These are phyloP conservation scores for Groenewaldozyma sp. DNA, from an alignment of 1,139 yeast genomes.

Conservation along the genomic window DNA sequence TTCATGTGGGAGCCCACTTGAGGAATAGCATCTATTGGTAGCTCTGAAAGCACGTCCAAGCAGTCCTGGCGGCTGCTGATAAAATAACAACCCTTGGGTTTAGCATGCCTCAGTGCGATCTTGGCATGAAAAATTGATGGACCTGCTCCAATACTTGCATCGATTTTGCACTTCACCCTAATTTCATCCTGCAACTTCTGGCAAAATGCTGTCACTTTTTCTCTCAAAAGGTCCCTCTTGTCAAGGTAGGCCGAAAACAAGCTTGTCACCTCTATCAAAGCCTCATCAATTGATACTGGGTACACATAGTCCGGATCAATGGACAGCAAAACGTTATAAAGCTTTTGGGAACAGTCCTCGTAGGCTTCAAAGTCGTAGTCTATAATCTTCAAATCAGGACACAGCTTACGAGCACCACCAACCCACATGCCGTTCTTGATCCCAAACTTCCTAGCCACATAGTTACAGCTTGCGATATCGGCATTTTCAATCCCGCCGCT, in stretches of 20 bases:
- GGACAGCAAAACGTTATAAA: conserved; percentile 38
- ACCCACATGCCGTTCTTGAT: conserved; percentile 90
- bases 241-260: conserved; percentile 18
- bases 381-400: conserved; percentile 55
- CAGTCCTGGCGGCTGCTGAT: conserved; percentile 19
- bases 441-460: conserved; percentile 67
- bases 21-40: conserved; percentile 58
- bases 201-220: conserved; percentile 23
- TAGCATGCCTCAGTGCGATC: conserved; percentile 63
- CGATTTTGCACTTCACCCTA: conserved; percentile 43
- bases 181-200: conserved; percentile 39
- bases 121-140: conserved; percentile 68
- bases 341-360: conserved; percentile 48
- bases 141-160: conserved; percentile 73
- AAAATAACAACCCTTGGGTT: conserved; percentile 60
- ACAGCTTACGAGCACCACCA: conserved; percentile 46
- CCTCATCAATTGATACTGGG: conserved; percentile 92
- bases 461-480: conserved; percentile 91
- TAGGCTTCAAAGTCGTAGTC: conserved; percentile 72
- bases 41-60: conserved; percentile 25
- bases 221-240: too few species aligned
- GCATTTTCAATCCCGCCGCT: conserved; percentile 58
- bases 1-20: conserved; percentile 66
- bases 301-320: conserved; percentile 48
- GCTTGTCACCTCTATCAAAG: conserved; percentile 57